These are phyloP conservation scores for Podospora anserina DNA, from an alignment of 495 filamentous ascomycete species.

Conservation along the genomic window DNA sequence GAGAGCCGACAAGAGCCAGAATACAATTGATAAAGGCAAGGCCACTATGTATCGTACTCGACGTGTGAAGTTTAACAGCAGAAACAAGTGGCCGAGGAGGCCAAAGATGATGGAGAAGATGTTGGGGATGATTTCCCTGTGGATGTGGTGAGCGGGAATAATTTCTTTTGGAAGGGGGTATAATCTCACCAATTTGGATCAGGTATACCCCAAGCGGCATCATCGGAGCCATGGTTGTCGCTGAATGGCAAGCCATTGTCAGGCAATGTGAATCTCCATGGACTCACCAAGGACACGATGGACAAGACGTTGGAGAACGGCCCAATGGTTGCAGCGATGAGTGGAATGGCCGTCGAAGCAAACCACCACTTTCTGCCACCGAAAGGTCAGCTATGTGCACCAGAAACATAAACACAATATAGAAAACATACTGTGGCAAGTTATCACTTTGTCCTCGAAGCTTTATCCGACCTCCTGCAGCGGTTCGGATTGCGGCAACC, in stretches of 20 bases:
- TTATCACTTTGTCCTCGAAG: constrained; percentile 37
- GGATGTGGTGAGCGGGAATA: background rate
- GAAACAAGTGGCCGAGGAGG: constrained; percentile 65
- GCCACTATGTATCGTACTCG: constrained; percentile 72
- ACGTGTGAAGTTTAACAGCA: constrained; percentile 75
- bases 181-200: constrained; percentile 53
- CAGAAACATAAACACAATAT: background rate
- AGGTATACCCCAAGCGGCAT: constrained; percentile 47
- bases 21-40: constrained; percentile 62
- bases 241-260: constrained; percentile 40
- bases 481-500: constrained; percentile 11
- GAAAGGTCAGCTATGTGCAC: background rate
- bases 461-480: constrained; percentile 25
- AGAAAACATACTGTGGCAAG: constrained; percentile 35
- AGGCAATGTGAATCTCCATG: constrained; percentile 54
- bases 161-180: background rate
- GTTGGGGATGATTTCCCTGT: constrained; percentile 55
- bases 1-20: constrained; percentile 64
- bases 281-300: constrained; percentile 67
- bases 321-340: constrained; percentile 67
- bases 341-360: constrained; percentile 71
- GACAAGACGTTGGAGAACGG: constrained; percentile 74
- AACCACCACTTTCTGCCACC: constrained; percentile 62
- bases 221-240: constrained; percentile 37
- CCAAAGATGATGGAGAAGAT: constrained; percentile 62